A percentile compares a stretch with the other conserved stretches of the same genome.
Evolutionary conservation across 805 yeast genomes (phyloP).

Genomic region (Millerago galiae): DNA sequence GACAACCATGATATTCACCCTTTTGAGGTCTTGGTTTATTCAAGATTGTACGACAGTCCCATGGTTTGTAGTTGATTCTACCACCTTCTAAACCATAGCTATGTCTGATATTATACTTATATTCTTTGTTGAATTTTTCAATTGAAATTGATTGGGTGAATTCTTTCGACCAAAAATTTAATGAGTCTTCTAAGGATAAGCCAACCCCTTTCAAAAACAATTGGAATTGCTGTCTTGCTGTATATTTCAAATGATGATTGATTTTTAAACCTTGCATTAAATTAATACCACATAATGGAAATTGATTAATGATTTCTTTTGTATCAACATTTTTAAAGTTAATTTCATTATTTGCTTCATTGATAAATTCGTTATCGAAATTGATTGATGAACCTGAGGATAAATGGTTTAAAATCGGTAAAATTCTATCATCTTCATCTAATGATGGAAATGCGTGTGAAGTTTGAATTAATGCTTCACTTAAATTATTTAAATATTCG

Average conservation of each 20-base stretch:
- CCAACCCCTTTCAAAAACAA: conserved; percentile 89
- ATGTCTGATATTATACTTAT: conserved; percentile 82
- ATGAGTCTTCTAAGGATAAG: conserved; percentile 76
- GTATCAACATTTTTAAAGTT: conserved; percentile 56
- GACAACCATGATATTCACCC: conserved; percentile 86
- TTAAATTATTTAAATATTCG: conserved; percentile 51
- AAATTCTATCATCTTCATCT: conserved; percentile 85
- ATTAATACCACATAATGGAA: conserved; percentile 76
- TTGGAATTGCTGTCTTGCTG: conserved; percentile 80
- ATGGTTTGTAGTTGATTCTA: conserved; percentile 76
- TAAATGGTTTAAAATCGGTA: conserved; percentile 77
- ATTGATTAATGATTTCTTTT: conserved; percentile 49
- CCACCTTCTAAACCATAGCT: conserved; percentile 90
- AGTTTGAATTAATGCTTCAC: conserved; percentile 51
- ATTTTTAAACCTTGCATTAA: conserved; percentile 55
- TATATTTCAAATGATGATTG: conserved; percentile 71
- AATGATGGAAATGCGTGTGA: conserved; percentile 74
- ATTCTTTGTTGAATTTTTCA: conserved; percentile 82
- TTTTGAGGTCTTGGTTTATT: conserved; percentile 62
- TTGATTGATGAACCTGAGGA: conserved; percentile 61
- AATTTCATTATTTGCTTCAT: conserved; percentile 35
- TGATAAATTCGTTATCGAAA: conserved; percentile 10
- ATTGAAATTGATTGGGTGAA: conserved; percentile 59
- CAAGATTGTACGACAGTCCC: conserved; percentile 76
- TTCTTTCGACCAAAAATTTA: conserved; percentile 74